A percentile compares a stretch with the other conserved stretches of the same genome.
Evolutionary conservation across 2,329 filamentous ascomycete species (phyloP).

Genomic region (Cladorrhinum sp.): DNA sequence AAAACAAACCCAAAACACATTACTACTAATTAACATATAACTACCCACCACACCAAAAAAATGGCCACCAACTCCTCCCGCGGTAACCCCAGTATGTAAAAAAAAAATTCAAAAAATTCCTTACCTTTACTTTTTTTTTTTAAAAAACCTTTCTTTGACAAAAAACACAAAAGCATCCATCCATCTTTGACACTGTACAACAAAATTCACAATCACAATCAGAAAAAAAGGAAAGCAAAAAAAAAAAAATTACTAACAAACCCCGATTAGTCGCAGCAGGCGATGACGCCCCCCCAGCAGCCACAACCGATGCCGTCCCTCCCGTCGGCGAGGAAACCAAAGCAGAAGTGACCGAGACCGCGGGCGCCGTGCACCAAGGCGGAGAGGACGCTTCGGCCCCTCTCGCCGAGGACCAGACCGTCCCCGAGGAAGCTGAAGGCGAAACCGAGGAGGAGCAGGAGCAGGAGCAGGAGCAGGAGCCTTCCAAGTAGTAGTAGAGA

Average conservation of each 20-base stretch:
- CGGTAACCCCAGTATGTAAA: constrained; percentile 20
- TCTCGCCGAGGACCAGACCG: constrained; percentile 36
- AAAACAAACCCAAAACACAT: neutral
- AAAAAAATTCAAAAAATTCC: too few relatives aligned
- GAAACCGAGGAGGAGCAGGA: too few relatives aligned
- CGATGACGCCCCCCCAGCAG: constrained; percentile 14
- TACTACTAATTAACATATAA: too few relatives aligned
- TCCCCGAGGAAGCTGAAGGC: too few relatives aligned
- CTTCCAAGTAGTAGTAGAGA: too few relatives aligned
- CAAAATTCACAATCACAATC: too few relatives aligned
- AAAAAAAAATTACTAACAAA: neutral
- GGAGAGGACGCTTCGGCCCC: constrained; percentile 37
- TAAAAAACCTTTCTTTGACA: too few relatives aligned
- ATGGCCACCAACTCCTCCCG: constrained; percentile 27
- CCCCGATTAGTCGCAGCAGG: constrained; percentile 18
- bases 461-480: constrained; percentile 45
- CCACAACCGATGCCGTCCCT: constrained; percentile 2
- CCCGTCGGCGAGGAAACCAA: constrained; percentile 1
- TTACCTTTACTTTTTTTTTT: too few relatives aligned
- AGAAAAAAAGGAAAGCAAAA: neutral
- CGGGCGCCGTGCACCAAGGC: neutral
- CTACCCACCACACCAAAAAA: too few relatives aligned
- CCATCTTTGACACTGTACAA: too few relatives aligned
- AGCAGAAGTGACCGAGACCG: neutral
- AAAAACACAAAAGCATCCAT: too few relatives aligned